Conservation (phyloP, 1,284 basidiomycete species). For the Xanthoconium separans region DNA sequence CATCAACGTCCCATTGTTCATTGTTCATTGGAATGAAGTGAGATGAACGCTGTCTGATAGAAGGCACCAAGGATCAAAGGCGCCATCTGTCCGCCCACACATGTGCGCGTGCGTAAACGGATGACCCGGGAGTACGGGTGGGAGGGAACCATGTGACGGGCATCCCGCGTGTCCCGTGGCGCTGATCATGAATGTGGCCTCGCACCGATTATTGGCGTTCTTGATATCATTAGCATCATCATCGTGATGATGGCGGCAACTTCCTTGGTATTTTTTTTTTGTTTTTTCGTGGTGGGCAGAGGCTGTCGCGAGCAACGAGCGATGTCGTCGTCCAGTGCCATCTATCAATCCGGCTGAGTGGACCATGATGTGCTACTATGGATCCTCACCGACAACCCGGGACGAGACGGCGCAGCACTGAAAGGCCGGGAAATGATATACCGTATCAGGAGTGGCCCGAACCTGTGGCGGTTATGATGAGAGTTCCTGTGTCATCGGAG, state of each 20-base stretch:
- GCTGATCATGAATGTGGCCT: slow-evolving; percentile 28
- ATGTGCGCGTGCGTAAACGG: neutral
- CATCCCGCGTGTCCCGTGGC: slow-evolving; percentile 4
- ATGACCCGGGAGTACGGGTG: neutral
- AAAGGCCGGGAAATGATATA: slow-evolving; percentile 9
- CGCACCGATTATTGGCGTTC: neutral
- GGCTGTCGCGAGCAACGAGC: neutral
- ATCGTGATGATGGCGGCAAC: neutral
- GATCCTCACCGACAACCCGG: neutral
- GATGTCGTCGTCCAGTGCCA: no score
- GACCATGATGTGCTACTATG: neutral
- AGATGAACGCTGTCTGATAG: slow-evolving; percentile 19
- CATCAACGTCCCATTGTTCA: neutral
- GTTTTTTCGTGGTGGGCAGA: neutral
- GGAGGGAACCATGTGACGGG: neutral
- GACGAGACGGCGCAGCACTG: neutral
- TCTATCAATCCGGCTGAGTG: neutral
- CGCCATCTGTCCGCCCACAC: slow-evolving; percentile 12
- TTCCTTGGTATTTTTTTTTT: neutral
- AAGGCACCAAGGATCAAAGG: slow-evolving; percentile 13
- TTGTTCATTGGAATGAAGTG: slow-evolving; percentile 6
- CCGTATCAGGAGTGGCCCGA: slow-evolving; percentile 5
- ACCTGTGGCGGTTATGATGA: neutral
- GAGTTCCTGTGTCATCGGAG: neutral
- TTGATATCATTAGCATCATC: neutral